Conservation (phyloP, 1,284 basidiomycete genomes). For the Cutaneotrichosporon mucoides region DNA sequence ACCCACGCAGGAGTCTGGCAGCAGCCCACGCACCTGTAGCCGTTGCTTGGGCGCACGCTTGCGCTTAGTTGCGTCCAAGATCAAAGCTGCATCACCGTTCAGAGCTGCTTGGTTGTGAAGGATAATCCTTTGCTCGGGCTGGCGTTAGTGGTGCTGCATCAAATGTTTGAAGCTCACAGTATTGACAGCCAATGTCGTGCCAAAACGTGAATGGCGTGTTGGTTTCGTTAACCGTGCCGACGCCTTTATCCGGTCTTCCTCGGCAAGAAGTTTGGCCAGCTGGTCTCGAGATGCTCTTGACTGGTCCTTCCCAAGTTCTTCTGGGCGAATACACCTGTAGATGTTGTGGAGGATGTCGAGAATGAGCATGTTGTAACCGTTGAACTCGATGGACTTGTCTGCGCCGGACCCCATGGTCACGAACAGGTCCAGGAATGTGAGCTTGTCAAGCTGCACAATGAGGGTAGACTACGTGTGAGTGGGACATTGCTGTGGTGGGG, state of each 20-base stretch:
- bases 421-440: slow-evolving; percentile 70
- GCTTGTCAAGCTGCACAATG: slow-evolving; percentile 65
- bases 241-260: slow-evolving; percentile 62
- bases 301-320: slow-evolving; percentile 62
- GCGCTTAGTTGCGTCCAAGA: slow-evolving; percentile 75
- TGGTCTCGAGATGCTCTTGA: slow-evolving; percentile 61
- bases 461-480: slow-evolving; percentile 57
- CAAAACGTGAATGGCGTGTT: slow-evolving; percentile 89
- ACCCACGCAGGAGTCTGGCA: not conserved
- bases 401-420: slow-evolving; percentile 76
- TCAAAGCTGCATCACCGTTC: slow-evolving; percentile 63
- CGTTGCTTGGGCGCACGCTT: slow-evolving; percentile 58
- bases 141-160: slow-evolving; percentile 6
- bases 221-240: slow-evolving; percentile 51
- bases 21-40: slow-evolving; percentile 23
- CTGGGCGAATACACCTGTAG: slow-evolving; percentile 69
- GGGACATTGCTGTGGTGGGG: not conserved
- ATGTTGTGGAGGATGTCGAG: slow-evolving; percentile 86
- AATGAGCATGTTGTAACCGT: slow-evolving; percentile 76
- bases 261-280: slow-evolving; percentile 65
- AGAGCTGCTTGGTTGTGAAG: slow-evolving; percentile 81
- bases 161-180: slow-evolving; percentile 49
- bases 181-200: slow-evolving; percentile 78
- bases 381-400: slow-evolving; percentile 64
- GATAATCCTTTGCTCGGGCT: slow-evolving; percentile 54